A percentile compares a stretch with the other conserved stretches of the same genome.
Conservation (phyloP, 805 yeast species). For the Lipomyces lipofer region DNA sequence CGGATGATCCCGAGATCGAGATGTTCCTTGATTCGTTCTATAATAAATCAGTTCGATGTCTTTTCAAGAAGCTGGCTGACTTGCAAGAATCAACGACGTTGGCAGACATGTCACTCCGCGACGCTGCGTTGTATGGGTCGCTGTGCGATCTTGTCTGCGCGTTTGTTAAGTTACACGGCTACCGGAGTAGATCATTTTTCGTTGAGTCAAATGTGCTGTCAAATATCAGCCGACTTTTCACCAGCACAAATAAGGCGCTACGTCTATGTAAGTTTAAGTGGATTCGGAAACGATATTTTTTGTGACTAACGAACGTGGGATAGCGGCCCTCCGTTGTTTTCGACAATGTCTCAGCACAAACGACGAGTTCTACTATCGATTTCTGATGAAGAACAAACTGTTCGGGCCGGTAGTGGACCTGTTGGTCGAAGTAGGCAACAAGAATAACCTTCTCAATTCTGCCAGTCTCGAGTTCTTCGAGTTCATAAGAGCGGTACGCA, state of each 20-base stretch:
- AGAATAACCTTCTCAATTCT: slow-evolving; percentile 69
- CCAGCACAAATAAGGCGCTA: slow-evolving; percentile 42
- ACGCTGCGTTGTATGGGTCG: slow-evolving; percentile 47
- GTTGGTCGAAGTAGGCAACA: slow-evolving; percentile 49
- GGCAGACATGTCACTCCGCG: slow-evolving; percentile 6
- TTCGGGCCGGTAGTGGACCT: slow-evolving; percentile 52
- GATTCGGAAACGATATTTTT: not conserved
- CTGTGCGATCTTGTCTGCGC: slow-evolving; percentile 72
- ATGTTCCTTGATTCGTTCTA: slow-evolving; percentile 62
- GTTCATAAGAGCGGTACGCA: slow-evolving; percentile 41
- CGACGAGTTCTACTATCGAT: slow-evolving; percentile 60
- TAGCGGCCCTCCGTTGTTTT: slow-evolving; percentile 69
- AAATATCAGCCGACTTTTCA: slow-evolving; percentile 56
- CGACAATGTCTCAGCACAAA: slow-evolving; percentile 61
- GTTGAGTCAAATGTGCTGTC: slow-evolving; percentile 57
- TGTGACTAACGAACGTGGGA: slow-evolving; percentile 48
- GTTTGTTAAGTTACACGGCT: slow-evolving; percentile 66
- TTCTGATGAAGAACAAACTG: slow-evolving; percentile 57
- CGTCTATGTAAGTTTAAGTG: slow-evolving; percentile 8
- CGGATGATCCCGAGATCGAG: slow-evolving; percentile 27
- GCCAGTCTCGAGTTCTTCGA: slow-evolving; percentile 70
- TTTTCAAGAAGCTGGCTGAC: slow-evolving; percentile 54
- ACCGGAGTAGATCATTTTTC: slow-evolving; percentile 61
- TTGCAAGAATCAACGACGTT: slow-evolving; percentile 26
- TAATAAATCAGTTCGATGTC: slow-evolving; percentile 55